Evolutionary conservation across 768 basidiomycete species (phyloP).

Genomic region (Coprinopsis sp.): DNA sequence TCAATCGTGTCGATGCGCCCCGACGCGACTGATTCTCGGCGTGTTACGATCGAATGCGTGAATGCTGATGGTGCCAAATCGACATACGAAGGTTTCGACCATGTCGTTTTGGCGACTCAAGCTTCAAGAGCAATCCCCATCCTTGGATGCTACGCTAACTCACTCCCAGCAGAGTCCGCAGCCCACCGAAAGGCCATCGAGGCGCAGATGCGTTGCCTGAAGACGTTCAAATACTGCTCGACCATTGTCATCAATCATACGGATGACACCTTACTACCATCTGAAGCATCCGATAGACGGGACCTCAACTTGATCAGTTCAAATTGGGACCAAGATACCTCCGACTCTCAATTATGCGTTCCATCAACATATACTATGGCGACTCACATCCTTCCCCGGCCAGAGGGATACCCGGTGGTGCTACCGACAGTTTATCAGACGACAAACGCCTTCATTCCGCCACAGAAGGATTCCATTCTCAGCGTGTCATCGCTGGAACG

Average conservation of each 20-base stretch:
- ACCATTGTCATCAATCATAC: slow-evolving; percentile 71
- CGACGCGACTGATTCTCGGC: slow-evolving; percentile 29
- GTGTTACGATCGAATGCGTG: slow-evolving; percentile 35
- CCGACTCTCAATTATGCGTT: slow-evolving; percentile 28
- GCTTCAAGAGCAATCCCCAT: slow-evolving; percentile 58
- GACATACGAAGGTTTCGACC: slow-evolving; percentile 49
- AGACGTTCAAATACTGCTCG: slow-evolving; percentile 48
- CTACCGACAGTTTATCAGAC: slow-evolving; percentile 55
- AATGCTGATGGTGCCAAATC: slow-evolving; percentile 20
- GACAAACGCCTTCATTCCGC: slow-evolving; percentile 64
- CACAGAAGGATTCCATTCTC: slow-evolving; percentile 43
- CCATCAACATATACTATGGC: slow-evolving; percentile 59
- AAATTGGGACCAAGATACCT: slow-evolving; percentile 14
- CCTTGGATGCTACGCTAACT: slow-evolving; percentile 41
- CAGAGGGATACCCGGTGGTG: slow-evolving; percentile 27
- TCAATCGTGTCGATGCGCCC: slow-evolving; percentile 42
- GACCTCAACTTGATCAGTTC: slow-evolving; percentile 58
- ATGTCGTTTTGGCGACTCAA: slow-evolving; percentile 71
- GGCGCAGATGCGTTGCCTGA: slow-evolving; percentile 44
- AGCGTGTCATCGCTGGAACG: slow-evolving; percentile 60
- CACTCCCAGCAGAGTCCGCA: slow-evolving; percentile 26
- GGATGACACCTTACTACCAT: slow-evolving; percentile 54
- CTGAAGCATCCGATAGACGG: slow-evolving; percentile 42
- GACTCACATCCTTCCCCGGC: slow-evolving; percentile 54
- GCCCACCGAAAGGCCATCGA: slow-evolving; percentile 28